Evolutionary conservation across 75 land plant genomes (phyloP), one percentile per base, ranked within the genome.

Genomic region (Gnetum montanum): DNA sequence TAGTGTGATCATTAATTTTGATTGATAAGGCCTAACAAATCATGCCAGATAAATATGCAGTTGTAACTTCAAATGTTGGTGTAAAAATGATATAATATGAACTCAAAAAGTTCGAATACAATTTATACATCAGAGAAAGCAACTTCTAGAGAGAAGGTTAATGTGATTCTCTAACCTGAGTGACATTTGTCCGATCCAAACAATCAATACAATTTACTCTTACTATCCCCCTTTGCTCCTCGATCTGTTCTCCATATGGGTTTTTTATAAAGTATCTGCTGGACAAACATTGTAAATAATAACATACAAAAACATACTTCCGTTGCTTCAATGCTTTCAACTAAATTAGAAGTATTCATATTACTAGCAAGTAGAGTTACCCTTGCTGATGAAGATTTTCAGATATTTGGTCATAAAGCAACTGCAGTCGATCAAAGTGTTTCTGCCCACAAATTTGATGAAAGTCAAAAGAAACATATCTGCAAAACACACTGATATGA

Each of bases 191-290:
- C 46, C 99, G 76, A 59, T 95, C 99, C 59, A 95, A 70, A 68
- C 99, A 95, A 62, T 95, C 99, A 58, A 95, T 86, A 63, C 99
- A 95, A 65, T 95, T 95, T 46, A 75, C 70, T 67, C 99, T 80
- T 20, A 83, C 68, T 64, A 90, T 64, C 47, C 99, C 99, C 49
- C 55, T 83, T 62, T 95, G 99, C 55, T 80, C 77, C 66, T 73
- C 44, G 7, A 86, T 6, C 4, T 71, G 64, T 30, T 78, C 63
- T 43, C 91, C 85, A 43, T 65, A 66, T 19, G 70, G 10, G 49
- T 73, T 77, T 52, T 65, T 43, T 43, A 90, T 64, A 63, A 80
- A 81, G 54, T 76, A 95, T 64, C 99, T 95, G 97, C 79, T 70
- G 75, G 65, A 74, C 76, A n/a, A n/a, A n/a, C n/a, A n/a, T 74